Evolutionary conservation across 1,284 basidiomycete species (phyloP).

Genomic region (Cryptococcus sp.): DNA sequence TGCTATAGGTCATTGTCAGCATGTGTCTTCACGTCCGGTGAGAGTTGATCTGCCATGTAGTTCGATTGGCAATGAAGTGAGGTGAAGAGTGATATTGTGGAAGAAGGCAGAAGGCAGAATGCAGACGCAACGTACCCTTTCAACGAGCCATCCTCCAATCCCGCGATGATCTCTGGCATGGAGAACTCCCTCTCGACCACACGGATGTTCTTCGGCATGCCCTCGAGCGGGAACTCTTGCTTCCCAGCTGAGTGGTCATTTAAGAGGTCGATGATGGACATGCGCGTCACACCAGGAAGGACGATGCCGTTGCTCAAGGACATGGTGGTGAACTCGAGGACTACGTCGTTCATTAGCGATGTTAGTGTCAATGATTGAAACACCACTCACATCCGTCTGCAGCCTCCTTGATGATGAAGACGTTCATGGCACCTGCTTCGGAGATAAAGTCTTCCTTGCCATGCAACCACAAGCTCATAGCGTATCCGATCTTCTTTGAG

Average conservation of each 20-base stretch:
- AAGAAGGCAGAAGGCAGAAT: neutral
- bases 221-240: constrained; percentile 37
- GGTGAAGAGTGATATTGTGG: neutral
- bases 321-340: constrained; percentile 50
- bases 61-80: neutral
- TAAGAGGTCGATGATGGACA: constrained; percentile 46
- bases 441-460: constrained; percentile 47
- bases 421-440: constrained; percentile 51
- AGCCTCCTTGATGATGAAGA: constrained; percentile 49
- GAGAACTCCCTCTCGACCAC: constrained; percentile 50
- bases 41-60: neutral
- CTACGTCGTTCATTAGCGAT: constrained; percentile 13
- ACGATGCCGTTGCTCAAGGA: constrained; percentile 49
- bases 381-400: constrained; percentile 39
- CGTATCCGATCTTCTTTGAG: constrained; percentile 48
- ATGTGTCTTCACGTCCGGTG: neutral
- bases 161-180: constrained; percentile 46
- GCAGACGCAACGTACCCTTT: constrained; percentile 35
- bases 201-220: constrained; percentile 45
- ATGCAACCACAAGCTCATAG: constrained; percentile 52
- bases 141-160: constrained; percentile 40
- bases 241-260: constrained; percentile 40
- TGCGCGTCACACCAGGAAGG: constrained; percentile 50
- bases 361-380: neutral
- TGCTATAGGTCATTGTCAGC: constrained; percentile 15